Evolutionary conservation across 345 rosid species (phyloP), one percentile per base, ranked within the genome.

Genomic region (Raphanus sativus): DNA sequence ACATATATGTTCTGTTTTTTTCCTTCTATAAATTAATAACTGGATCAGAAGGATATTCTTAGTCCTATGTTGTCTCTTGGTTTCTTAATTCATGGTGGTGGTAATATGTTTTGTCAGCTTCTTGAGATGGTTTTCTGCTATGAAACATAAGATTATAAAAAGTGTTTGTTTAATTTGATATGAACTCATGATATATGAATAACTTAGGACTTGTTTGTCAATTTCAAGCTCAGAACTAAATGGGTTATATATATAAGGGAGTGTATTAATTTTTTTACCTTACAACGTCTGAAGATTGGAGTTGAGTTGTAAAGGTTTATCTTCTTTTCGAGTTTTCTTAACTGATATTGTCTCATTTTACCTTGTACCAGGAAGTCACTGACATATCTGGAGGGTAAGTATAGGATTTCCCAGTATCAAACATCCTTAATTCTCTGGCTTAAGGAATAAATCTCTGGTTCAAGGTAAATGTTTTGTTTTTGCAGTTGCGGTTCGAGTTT

Each of bases 311-410:
- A 2, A 24, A 56, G 61, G 2, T 56, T 24, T 21, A 4, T 32
- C 32, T 38, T 67, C 50, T 30, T 60, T 48, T 70, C 1, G 32
- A 28, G 2, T 2, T 1, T 2, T 17, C 2, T 66, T n/a, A 40
- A 15, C 33, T 69, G 21, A 80, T 29, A 32, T 70, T 15, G 11
- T 48, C 33, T 78, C 3, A 0, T 10, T 66, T 65, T 71, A 58
- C 2, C n/a, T 40, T 70, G 64, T 64, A 38, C 52, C 94, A 95
- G 99, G 92, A 90, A 81, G 98, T 95, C 29, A 69, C 69, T n/a
- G 98, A 95, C 79, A 95, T 94, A 61, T 92, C 99, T 74, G 98
- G 98, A 82, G 97, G 98, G 98, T 92, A 83, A 85, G 84, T 73
- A 0, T 1, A 29, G 16, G 52, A 3, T 45, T 45, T 59, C 0